Base-by-base conservation (phyloP, 2,329 filamentous ascomycete genomes). In the Tricladium varicosporioides region DNA sequence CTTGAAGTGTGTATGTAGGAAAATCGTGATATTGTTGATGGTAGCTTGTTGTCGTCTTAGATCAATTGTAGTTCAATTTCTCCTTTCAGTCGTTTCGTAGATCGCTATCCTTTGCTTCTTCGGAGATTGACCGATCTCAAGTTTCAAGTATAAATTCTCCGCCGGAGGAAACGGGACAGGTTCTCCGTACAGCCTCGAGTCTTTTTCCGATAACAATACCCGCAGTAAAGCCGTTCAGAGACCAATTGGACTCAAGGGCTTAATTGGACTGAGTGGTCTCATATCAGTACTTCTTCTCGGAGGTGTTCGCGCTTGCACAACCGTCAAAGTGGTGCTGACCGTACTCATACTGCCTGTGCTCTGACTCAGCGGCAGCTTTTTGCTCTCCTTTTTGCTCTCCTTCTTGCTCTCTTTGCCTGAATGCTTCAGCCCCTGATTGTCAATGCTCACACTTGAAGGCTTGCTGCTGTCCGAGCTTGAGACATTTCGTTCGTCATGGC, bases 401-500 rank as follows among this genome's bases (percentile, higher is more conserved):
- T 71, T 70, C 71, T 69, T 42, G 66, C 62, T 48, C 63, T 55
- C 42, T 50, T 56, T 50, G 44, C 44, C 16, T 55, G 19, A 18
- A 51, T 40, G 8, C 47, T 59, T 62, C 45, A 62, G 58, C 15
- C 54, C 52, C 8, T 60, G 54, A n/a, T 66, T 58, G 45, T 66
- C 64, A 22, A 64, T 59, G 51, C 65, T 69, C 18, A 68, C 62
- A 50, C 64, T 74, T 52, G 75, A 79, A 54, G 76, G 76, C 64
- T 83, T 82, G 71, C 78, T 81, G 63, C 84, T 87, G 61, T 84
- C 86, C 9, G 86, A 87, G 5, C 86, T 88, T 2, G 86, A 87
- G 11, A 84, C 69, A 32, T 80, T 80, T 45, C 81, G 76, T 53
- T 86, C 83, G 42, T 85, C 78, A n/a, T 65, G 60, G 49, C 65